Base-by-base conservation (phyloP, 2,329 filamentous ascomycete genomes). In the Dactylonectria estremocensis region DNA sequence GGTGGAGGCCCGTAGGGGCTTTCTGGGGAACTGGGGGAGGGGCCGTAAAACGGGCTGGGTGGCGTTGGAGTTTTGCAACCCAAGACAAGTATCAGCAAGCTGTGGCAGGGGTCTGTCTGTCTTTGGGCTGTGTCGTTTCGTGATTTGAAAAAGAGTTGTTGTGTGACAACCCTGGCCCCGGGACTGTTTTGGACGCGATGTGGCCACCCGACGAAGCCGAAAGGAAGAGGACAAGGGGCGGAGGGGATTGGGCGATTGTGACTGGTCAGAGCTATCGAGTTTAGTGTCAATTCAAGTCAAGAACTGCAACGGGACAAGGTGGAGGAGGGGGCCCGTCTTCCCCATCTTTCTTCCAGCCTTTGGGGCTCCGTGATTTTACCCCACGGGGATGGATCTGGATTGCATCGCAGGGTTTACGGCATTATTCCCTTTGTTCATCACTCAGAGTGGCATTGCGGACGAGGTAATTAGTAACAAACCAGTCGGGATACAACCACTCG, bases 131-230 rank as follows among this genome's bases (percentile, higher is more conserved):
- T 28, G 24, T 28, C 4, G 24, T 28, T 28, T 28, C 4, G 24
- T 28, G 24, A 28, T 7, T n/a, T n/a, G n/a, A 28, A 28, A 7
- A 28, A 28, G 4, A 28, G 24, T 28, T 28, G 24, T 7, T 5
- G n/a, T 48, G 55, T 54, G 55, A 31, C 59, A 48, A 14, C 28
- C 49, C 5, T 24, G 24, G 28, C 40, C 45, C 50, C 46, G 50
- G 24, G 24, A 28, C 24, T 28, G 48, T 11, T 40, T 46, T 55
- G 56, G 63, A 50, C 63, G 52, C 52, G 13, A 61, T 61, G 57
- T 66, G 63, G 57, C 50, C 63, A 14, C 63, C 63, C 63, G 57
- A 66, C 57, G 63, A 45, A 66, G 11, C 57, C 63, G 63, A 61
- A n/a, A n/a, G n/a, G n/a, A n/a, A n/a, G n/a, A n/a, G n/a, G n/a